A percentile compares a stretch with the other conserved stretches of the same genome.
Evolutionary conservation across 768 basidiomycete species (phyloP).

Genomic region (Floccularia luteovirens): DNA sequence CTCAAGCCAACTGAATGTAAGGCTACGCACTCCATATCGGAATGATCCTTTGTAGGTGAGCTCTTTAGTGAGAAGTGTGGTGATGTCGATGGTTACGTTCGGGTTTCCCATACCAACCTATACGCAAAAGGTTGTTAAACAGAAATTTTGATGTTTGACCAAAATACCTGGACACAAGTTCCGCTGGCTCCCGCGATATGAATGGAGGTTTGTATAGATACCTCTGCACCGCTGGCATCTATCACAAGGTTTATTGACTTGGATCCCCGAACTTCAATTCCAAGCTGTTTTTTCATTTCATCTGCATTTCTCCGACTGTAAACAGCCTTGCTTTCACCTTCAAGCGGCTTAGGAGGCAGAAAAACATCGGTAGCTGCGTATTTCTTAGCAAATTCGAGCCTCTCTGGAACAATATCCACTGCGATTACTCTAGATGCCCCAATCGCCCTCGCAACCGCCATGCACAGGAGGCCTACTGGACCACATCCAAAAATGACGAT

Average conservation of each 20-base stretch:
- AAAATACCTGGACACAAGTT: slow-evolving; percentile 54
- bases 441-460: slow-evolving; percentile 94
- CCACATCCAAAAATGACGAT: slow-evolving; percentile 87
- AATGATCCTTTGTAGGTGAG: slow-evolving; percentile 84
- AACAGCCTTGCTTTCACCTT: slow-evolving; percentile 58
- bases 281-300: slow-evolving; percentile 55
- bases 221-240: slow-evolving; percentile 91
- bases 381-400: slow-evolving; percentile 79
- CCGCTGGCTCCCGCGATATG: slow-evolving; percentile 73
- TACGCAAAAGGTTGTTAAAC: slow-evolving; percentile 4
- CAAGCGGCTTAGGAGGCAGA: slow-evolving; percentile 48
- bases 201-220: slow-evolving; percentile 83
- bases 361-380: slow-evolving; percentile 81
- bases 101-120: slow-evolving; percentile 88
- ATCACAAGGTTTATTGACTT: slow-evolving; percentile 78
- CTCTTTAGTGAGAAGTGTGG: slow-evolving; percentile 68
- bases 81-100: slow-evolving; percentile 69
- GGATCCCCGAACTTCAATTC: slow-evolving; percentile 63
- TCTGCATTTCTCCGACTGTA: slow-evolving; percentile 71
- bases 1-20: not conserved
- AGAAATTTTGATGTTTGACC: not conserved
- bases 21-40: slow-evolving; percentile 65
- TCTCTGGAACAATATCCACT: slow-evolving; percentile 67
- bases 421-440: slow-evolving; percentile 82
- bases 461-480: slow-evolving; percentile 81